Evolutionary conservation across 2,329 filamentous ascomycete genomes (phyloP), one percentile per base, ranked within the genome.

Genomic region (Hypoxylon sp.): DNA sequence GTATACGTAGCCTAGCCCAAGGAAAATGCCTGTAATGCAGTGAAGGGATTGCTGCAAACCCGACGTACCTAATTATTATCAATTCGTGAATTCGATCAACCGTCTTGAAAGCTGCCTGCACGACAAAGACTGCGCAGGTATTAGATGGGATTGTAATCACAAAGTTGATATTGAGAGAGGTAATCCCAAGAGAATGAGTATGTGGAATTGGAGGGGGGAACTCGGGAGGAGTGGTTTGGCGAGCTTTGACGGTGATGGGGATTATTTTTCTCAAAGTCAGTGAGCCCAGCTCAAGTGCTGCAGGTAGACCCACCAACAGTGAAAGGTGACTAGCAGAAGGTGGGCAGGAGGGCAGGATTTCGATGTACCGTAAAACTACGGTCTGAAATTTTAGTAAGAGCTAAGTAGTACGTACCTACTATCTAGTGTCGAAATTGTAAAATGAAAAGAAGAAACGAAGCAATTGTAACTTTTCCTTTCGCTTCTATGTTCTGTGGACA

Each of bases 231-330:
- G 34, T 59, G 43, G 38, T 50, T 53, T 63, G 63, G 36, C 59
- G 63, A 61, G 58, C 61, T 70, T 61, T 56, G 65, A 64, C 56
- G 43, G 53, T 45, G 46, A 66, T 60, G 62, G 65, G 68, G 67
- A 64, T 62, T 67, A 68, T 68, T 70, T 67, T 70, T 63, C 65
- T 68, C 52, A 57, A 58, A 25, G 46, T 25, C 64, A 61, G 60
- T 41, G 43, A 51, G 43, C 30, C 55, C 53, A 63, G 56, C 55
- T 64, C 49, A 51, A 56, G 51, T 51, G 57, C 58, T 48, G 62
- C 52, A 68, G 53, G 55, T 23, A 45, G 50, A 50, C 65, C 62
- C 56, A 63, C 32, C 49, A 51, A 43, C 17, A 56, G 43, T 7
- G 46, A 49, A 63, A 55, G 58, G 51, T 51, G n/a, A n/a, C 55